Evolutionary conservation across 306 rosid species (phyloP), one percentile per base, ranked within the genome.

Genomic region (Rosa multiflora): DNA sequence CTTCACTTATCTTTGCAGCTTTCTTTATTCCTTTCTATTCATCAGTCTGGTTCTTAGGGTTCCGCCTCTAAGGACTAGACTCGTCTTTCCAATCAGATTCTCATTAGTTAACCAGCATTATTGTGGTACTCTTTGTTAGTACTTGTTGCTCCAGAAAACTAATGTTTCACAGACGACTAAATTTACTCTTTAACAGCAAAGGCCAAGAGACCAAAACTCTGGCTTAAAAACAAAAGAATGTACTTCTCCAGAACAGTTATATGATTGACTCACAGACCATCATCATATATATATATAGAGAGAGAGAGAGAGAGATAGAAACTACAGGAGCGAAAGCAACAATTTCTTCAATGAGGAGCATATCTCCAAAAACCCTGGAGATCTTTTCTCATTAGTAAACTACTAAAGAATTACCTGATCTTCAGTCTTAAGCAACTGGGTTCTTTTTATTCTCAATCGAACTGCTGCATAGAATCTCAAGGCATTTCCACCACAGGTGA

Each of bases 401-500:
- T 39, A 56, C 52, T 10, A 13, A 67, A 76, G 62, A 51, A 70
- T 74, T 80, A 89, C 99, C 97, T 88, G 73, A 53, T 87, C 87
- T 37, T 79, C 91, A 12, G 73, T 80, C 85, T 87, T 86, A 69
- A 92, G 86, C 82, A 92, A 83, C 77, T 89, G 88, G 49, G 74
- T 84, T 84, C 90, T 92, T 26, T 84, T 78, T 79, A 94, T 88
- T 83, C 86, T 88, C 89, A 94, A 76, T 44, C 95, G 90, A 53
- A 94, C 85, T 58, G 97, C 93, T 6, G 97, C 89, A 61, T 94
- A 89, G 82, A 94, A 94, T 81, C 89, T 85, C 83, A 92, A 88
- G 81, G 99, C 90, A 76, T 92, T 94, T 75, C 99, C 99, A 67
- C 97, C 97, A 82, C 97, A 91, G 40, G 97, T 92, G 55, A 91